Evolutionary conservation across 129 eudicot species (phyloP), one percentile per base, ranked within the genome.

Genomic region (Sambucus nigra): DNA sequence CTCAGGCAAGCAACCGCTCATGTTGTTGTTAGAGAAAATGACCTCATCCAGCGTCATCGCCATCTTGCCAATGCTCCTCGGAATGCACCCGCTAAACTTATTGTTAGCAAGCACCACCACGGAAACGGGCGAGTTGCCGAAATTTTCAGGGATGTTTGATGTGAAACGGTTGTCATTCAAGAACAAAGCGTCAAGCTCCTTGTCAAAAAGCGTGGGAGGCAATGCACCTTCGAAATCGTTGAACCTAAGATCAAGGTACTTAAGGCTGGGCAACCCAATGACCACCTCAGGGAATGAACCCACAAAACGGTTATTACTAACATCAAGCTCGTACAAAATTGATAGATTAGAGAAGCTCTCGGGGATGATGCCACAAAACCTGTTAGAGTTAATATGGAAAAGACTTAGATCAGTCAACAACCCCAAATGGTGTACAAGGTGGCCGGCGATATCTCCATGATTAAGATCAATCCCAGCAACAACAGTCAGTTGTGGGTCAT

Each of bases 221-320:
- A 91, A 47, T n/a, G 45, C 39, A 0, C 98, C 95, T 60, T 91
- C 95, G 23, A 91, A 85, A 33, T 91, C 78, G 22, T 91, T 91
- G 65, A 20, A 91, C 65, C 98, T 71, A 3, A 91, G 57, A 47
- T 91, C 98, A 12, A 91, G 78, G 46, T 67, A 91, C 38, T 52
- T 57, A 26, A 85, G 81, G 21, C 55, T 55, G 0, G 85, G 74
- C 40, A 91, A 22, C 6, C 19, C 61, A 25, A 91, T 41, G 28
- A 82, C 72, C 7, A 74, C 88, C 38, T 57, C 59, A 0, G 98
- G 98, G 51, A 91, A 91, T 0, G 66, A 41, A 5, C 98, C 95
- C 10, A 80, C 88, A 38, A 81, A 85, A 1, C 86, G 89, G 33
- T 91, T 91, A 70, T 79, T 80, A 72, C 95, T 91, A 15, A 85